These are phyloP conservation scores for Brassica carinata DNA, from an alignment of 345 rosid species.

Conservation along the genomic window DNA sequence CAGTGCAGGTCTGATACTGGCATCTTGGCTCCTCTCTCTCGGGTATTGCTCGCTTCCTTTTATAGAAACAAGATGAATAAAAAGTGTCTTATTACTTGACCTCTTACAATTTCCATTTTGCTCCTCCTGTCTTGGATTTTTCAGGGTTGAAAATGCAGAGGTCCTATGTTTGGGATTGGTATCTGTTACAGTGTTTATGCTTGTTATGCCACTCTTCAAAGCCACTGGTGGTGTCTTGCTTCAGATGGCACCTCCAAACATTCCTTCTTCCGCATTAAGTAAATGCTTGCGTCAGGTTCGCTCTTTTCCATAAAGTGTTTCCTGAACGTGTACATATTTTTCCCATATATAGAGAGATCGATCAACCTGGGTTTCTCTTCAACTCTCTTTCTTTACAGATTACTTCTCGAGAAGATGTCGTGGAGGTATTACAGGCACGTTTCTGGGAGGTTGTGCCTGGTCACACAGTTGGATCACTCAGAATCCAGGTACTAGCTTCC, in stretches of 20 bases:
- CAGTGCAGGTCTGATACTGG: slow-evolving; percentile 98
- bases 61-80: background rate
- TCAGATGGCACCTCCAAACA: slow-evolving; percentile 90
- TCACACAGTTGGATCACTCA: slow-evolving; percentile 80
- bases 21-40: slow-evolving; percentile 93
- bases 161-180: slow-evolving; percentile 93
- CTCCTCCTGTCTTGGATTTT: slow-evolving; percentile 26
- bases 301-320: slow-evolving; percentile 4
- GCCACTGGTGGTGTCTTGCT: slow-evolving; percentile 80
- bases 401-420: slow-evolving; percentile 68
- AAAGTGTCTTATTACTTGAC: slow-evolving; percentile 10
- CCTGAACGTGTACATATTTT: slow-evolving; percentile 3
- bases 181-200: slow-evolving; percentile 75
- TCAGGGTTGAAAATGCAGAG: slow-evolving; percentile 93
- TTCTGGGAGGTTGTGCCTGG: slow-evolving; percentile 98
- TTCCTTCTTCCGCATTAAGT: slow-evolving; percentile 79
- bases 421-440: slow-evolving; percentile 75
- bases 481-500: slow-evolving; percentile 57
- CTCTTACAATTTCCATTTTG: slow-evolving; percentile 12
- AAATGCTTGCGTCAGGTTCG: slow-evolving; percentile 93
- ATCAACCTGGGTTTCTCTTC: background rate
- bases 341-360: background rate
- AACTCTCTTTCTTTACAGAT: slow-evolving; percentile 48
- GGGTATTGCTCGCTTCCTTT: slow-evolving; percentile 59
- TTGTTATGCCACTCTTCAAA: slow-evolving; percentile 88